Conservation (phyloP, 2,329 filamentous ascomycete genomes). For the Botrytis paeoniae region DNA sequence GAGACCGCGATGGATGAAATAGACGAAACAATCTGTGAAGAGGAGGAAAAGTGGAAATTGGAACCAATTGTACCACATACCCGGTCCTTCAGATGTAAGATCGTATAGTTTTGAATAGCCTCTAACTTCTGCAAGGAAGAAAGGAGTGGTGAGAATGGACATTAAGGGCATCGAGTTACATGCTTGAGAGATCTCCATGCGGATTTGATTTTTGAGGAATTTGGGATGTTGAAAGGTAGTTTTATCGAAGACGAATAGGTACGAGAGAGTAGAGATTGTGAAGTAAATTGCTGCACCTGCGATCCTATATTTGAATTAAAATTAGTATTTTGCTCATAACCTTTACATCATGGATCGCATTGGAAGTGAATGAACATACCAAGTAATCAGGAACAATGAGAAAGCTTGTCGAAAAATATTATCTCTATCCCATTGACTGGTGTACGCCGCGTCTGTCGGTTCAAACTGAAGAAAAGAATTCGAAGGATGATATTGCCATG, state of each 20-base stretch:
- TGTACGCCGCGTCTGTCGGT: slow-evolving; percentile 73
- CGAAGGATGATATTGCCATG: slow-evolving; percentile 70
- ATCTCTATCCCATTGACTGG: slow-evolving; percentile 74
- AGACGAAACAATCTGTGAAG: slow-evolving; percentile 88
- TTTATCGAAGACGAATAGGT: slow-evolving; percentile 89
- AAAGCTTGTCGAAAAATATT: slow-evolving; percentile 71
- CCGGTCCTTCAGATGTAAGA: slow-evolving; percentile 69
- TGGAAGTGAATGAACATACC: slow-evolving; percentile 52
- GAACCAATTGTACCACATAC: slow-evolving; percentile 70
- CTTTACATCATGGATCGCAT: too few species aligned
- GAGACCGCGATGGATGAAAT: slow-evolving; percentile 84
- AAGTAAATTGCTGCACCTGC: slow-evolving; percentile 87
- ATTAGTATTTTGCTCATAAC: background rate
- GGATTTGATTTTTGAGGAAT: slow-evolving; percentile 91
- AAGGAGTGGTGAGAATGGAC: slow-evolving; percentile 74
- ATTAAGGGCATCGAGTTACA: slow-evolving; percentile 75
- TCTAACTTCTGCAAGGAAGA: slow-evolving; percentile 79
- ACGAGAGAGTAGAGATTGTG: slow-evolving; percentile 76
- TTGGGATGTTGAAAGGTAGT: slow-evolving; percentile 84
- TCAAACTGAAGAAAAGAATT: slow-evolving; percentile 66
- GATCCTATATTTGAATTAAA: slow-evolving; percentile 54
- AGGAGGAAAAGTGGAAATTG: slow-evolving; percentile 86
- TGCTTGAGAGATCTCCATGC: slow-evolving; percentile 80
- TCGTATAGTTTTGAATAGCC: slow-evolving; percentile 89
- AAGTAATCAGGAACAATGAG: slow-evolving; percentile 80